Percentiles rank a stretch among this genome's conserved stretches.
Evolutionary conservation across 352 stramenopile genomes (phyloP).

Genomic region (Peronospora farinosa): DNA sequence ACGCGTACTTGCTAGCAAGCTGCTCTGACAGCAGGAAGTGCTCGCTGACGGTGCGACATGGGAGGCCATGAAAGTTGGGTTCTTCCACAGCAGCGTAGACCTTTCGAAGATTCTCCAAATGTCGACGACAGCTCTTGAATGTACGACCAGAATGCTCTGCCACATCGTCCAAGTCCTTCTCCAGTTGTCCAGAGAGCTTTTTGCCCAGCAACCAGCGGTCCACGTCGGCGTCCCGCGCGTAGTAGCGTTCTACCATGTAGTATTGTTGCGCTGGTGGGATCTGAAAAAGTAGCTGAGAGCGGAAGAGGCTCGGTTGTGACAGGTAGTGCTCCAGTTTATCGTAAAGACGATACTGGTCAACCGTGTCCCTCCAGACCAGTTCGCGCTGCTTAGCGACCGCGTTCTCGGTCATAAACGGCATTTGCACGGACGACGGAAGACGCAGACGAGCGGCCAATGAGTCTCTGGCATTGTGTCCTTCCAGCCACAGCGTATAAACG

Average conservation of each 20-base stretch:
- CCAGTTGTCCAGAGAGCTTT: slow-evolving; percentile 72
- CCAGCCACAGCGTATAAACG: slow-evolving; percentile 74
- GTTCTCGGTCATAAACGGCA: slow-evolving; percentile 49
- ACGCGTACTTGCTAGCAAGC: slow-evolving; percentile 71
- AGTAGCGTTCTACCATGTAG: slow-evolving; percentile 81
- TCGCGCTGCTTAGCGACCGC: slow-evolving; percentile 48
- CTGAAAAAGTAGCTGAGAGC: slow-evolving; percentile 77
- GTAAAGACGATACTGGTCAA: slow-evolving; percentile 81
- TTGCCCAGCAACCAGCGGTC: slow-evolving; percentile 71
- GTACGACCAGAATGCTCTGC: slow-evolving; percentile 57
- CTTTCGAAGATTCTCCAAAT: slow-evolving; percentile 75
- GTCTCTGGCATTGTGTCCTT: slow-evolving; percentile 56
- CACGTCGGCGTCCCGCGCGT: slow-evolving; percentile 62
- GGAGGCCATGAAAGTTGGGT: slow-evolving; percentile 67
- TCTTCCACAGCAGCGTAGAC: slow-evolving; percentile 71
- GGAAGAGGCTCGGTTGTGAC: slow-evolving; percentile 70
- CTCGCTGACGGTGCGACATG: slow-evolving; percentile 42
- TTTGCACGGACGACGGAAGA: slow-evolving; percentile 27
- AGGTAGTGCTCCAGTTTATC: slow-evolving; percentile 82
- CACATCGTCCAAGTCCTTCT: slow-evolving; percentile 85
- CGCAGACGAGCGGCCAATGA: slow-evolving; percentile 46
- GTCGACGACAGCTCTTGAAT: slow-evolving; percentile 68
- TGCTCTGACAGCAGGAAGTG: slow-evolving; percentile 64
- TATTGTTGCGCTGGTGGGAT: slow-evolving; percentile 69
- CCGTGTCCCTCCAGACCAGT: slow-evolving; percentile 69